These are phyloP conservation scores for Vitis rupestris DNA, from an alignment of 164 flowering plant species.

Conservation along the genomic window DNA sequence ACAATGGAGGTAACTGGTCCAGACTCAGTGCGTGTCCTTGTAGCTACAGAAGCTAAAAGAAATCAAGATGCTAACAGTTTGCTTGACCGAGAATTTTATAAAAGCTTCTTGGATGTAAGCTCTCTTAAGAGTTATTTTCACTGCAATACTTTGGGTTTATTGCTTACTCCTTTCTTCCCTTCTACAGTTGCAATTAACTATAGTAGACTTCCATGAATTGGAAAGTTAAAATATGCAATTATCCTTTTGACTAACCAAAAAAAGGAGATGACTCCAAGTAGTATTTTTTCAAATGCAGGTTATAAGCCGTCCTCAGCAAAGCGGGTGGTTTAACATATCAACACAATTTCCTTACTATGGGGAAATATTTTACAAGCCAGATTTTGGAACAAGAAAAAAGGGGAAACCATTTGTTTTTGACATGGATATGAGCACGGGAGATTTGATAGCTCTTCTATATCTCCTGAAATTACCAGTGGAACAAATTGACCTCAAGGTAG, in stretches of 20 bases:
- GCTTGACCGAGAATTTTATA: conserved; percentile 62
- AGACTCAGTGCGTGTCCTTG: conserved; percentile 65
- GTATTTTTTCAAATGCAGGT: conserved; percentile 42
- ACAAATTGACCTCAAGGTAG: conserved; percentile 75
- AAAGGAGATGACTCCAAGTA: too few relatives aligned
- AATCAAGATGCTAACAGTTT: conserved; percentile 45
- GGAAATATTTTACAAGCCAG: conserved; percentile 59
- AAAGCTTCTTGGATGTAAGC: conserved; percentile 80
- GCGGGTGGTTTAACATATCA: conserved; percentile 75
- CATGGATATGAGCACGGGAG: conserved; percentile 99
- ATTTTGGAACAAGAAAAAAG: conserved; percentile 34
- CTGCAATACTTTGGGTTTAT: too few relatives aligned
- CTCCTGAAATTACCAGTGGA: conserved; percentile 90
- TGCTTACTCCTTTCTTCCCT: too few relatives aligned
- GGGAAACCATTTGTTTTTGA: conserved; percentile 85
- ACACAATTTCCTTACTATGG: conserved; percentile 72
- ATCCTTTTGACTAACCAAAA: too few relatives aligned
- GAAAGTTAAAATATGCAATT: too few relatives aligned
- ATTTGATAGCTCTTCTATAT: conserved; percentile 84
- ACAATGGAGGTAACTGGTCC: conserved; percentile 64
- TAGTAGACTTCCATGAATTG: too few relatives aligned
- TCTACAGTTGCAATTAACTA: neutral
- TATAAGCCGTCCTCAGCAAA: conserved; percentile 50
- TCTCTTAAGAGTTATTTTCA: neutral
- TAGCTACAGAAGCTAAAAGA: conserved; percentile 84